phyloP scores from a whole-genome alignment of 2,329 filamentous ascomycete species.

The Fusarium robinianum region DNA sequence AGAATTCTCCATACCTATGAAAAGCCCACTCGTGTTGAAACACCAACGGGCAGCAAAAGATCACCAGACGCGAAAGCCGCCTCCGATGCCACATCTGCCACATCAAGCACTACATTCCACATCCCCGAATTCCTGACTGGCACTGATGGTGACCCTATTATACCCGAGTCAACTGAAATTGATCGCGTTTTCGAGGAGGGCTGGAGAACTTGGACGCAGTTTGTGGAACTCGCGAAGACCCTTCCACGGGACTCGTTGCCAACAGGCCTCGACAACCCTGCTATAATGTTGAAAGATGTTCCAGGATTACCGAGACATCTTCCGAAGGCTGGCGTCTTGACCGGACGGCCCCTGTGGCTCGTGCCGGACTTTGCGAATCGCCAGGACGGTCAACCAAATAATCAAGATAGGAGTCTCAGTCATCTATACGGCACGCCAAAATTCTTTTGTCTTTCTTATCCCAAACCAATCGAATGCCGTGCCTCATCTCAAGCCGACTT shows the following conservation, averaged over 20 bases:
- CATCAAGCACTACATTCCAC: background rate
- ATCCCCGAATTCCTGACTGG: slow-evolving; percentile 1
- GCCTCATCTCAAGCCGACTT: background rate
- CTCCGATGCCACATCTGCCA: background rate
- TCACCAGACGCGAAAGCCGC: background rate
- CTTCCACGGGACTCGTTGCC: background rate
- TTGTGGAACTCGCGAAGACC: slow-evolving; percentile 7
- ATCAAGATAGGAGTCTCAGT: background rate
- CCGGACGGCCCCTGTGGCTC: slow-evolving; percentile 4
- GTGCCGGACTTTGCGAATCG: background rate
- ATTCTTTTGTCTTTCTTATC: slow-evolving; percentile 1
- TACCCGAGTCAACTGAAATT: slow-evolving; percentile 2
- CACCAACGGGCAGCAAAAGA: background rate
- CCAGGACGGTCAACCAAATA: background rate
- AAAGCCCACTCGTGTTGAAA: background rate
- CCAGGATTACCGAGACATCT: slow-evolving; percentile 4
- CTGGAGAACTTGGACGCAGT: slow-evolving; percentile 1
- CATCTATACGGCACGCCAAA: slow-evolving; percentile 1
- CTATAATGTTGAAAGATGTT: slow-evolving; percentile 12
- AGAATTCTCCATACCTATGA: slow-evolving; percentile 3
- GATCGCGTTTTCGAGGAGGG: slow-evolving; percentile 10
- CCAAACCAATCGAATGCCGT: slow-evolving; percentile 1
- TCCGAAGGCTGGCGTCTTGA: background rate
- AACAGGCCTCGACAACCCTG: slow-evolving; percentile 12
- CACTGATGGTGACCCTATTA: slow-evolving; percentile 7